Evolutionary conservation across 1,284 basidiomycete genomes (phyloP).

Genomic region (Irpex rosettiformis): DNA sequence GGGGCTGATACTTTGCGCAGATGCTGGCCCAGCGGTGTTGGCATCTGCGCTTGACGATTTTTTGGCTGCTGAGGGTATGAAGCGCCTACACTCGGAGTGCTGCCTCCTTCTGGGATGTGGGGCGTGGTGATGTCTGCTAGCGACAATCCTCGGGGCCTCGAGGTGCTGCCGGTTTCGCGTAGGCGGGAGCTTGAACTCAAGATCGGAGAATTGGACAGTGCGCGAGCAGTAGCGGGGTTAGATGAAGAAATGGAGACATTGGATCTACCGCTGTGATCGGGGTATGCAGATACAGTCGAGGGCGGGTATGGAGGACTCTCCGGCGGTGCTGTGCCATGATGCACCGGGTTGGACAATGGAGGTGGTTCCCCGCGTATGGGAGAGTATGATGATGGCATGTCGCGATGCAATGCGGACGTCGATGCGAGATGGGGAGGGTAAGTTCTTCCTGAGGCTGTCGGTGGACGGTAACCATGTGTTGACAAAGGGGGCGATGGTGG

Average conservation of each 20-base stretch:
- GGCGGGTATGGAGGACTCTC: slow-evolving; percentile 23
- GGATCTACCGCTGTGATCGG: background rate
- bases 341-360: slow-evolving; percentile 6
- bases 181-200: slow-evolving; percentile 17
- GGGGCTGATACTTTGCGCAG: slow-evolving; percentile 37
- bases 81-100: background rate
- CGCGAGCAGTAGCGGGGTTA: slow-evolving; percentile 6
- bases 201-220: slow-evolving; percentile 9
- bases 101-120: slow-evolving; percentile 11
- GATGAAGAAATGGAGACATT: slow-evolving; percentile 5
- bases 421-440: slow-evolving; percentile 12
- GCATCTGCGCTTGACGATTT: slow-evolving; percentile 53
- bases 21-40: slow-evolving; percentile 45
- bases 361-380: slow-evolving; percentile 23
- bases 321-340: slow-evolving; percentile 1
- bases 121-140: slow-evolving; percentile 29
- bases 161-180: slow-evolving; percentile 6
- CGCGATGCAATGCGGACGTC: slow-evolving; percentile 13
- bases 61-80: slow-evolving; percentile 36
- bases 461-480: slow-evolving; percentile 22
- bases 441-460: slow-evolving; percentile 24
- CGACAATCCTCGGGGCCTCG: slow-evolving; percentile 26
- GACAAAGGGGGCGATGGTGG: slow-evolving; percentile 22
- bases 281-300: background rate
- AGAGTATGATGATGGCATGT: slow-evolving; percentile 21